Evolutionary conservation across 1,284 basidiomycete species (phyloP), one percentile per base, ranked within the genome.

Genomic region (Coniferiporia weirii): DNA sequence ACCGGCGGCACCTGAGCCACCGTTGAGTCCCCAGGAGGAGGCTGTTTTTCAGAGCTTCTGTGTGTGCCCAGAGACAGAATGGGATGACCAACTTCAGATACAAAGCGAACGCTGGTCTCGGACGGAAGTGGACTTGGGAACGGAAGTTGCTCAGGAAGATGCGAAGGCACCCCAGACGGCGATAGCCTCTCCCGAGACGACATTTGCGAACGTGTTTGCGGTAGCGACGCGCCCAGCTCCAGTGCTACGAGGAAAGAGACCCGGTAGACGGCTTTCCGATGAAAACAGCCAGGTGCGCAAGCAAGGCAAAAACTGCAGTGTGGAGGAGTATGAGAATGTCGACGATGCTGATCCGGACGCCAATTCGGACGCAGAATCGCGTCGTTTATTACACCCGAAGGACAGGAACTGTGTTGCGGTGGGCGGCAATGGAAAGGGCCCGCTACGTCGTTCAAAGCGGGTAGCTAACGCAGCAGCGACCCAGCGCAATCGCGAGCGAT

Each of bases 21-120:
- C 85, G 27, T 75, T 89, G 55, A 87, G 79, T 62, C 81, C 82
- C n/a, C 82, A 78, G 13, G 86, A 89, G 65, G 80, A 85, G 67
- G 83, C 85, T 67, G 81, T 89, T 54, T 88, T 89, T 71, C 80
- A 75, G 46, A 76, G 77, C 52, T 69, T 88, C 27, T 88, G 84
- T 64, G 73, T 78, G 34, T 76, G 77, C 57, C 75, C 59, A 15
- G 59, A 60, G 10, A 54, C 44, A 44, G 52, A 19, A 36, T 20
- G 15, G 62, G 48, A 51, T 19, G 38, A 38, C 22, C 38, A 59
- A n/a, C 19, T 45, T 44, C 20, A 38, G 17, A 27, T 17, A 34
- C 36, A 38, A n/a, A 19, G 2, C 34, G 3, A 45, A 10, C n/a
- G 13, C 22, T 34, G 43, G 13, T 17, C 36, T 3, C 17, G 12